Evolutionary conservation across 257 asterid genomes (phyloP).

Genomic region (Jasminum sambac): DNA sequence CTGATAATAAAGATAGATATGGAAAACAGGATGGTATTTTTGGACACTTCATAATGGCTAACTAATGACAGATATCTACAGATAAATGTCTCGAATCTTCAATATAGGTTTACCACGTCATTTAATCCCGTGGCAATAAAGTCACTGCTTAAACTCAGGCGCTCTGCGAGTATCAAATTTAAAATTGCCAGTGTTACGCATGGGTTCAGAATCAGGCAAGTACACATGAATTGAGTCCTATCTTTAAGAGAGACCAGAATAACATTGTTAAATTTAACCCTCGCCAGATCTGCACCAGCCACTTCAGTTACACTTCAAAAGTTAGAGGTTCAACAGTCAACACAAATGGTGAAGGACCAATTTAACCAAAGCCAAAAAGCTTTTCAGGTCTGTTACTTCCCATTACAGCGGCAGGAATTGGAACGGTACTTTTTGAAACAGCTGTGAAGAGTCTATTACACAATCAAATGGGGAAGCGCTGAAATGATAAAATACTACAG

Average conservation of each 20-base stretch:
- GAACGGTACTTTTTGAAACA: neutral
- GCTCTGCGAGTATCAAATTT: neutral
- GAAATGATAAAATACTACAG: neutral
- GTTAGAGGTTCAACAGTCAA: neutral
- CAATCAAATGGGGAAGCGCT: neutral
- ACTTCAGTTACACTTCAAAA: neutral
- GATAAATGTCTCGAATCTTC: neutral
- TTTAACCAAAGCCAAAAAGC: neutral
- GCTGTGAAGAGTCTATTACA: neutral
- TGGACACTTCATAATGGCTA: conserved; percentile 3
- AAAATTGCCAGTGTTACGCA: conserved; percentile 4
- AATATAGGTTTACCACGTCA: neutral
- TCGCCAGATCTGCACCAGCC: too few species aligned
- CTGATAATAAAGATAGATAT: conserved; percentile 1
- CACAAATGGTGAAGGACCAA: neutral
- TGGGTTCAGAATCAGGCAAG: neutral
- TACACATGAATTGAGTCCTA: neutral
- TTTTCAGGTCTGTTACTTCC: neutral
- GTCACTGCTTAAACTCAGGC: conserved; percentile 13
- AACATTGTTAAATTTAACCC: too few species aligned
- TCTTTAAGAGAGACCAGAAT: too few species aligned
- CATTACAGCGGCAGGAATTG: neutral
- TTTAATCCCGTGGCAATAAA: neutral
- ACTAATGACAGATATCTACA: neutral
- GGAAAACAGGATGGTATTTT: neutral